phyloP scores from a whole-genome alignment of 2,329 filamentous ascomycete species.

The Calonectria ilicicola region DNA sequence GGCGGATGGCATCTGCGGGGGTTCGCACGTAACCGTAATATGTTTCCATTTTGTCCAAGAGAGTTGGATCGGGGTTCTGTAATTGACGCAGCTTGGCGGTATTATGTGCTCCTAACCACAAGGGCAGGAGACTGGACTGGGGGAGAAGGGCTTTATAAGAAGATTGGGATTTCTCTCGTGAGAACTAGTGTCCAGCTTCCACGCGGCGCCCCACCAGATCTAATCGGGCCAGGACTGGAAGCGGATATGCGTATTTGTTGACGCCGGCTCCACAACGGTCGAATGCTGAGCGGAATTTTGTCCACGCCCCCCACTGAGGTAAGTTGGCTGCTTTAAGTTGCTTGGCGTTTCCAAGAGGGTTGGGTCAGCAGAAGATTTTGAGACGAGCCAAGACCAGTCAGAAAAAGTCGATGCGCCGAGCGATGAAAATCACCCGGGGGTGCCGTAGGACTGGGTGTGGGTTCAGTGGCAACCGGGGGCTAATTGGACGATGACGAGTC shows the following conservation, averaged over 20 bases:
- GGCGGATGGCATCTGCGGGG: conserved; percentile 95
- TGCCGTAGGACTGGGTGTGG: conserved; percentile 25
- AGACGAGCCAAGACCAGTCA: conserved; percentile 30
- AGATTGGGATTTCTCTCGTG: conserved; percentile 28
- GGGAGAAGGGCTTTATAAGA: conserved; percentile 29
- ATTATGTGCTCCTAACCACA: conserved; percentile 20
- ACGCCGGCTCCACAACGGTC: conserved; percentile 42
- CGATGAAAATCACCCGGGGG: conserved; percentile 22
- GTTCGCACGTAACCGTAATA: conserved; percentile 96
- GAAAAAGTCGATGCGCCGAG: conserved; percentile 25
- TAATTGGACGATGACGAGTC: conserved; percentile 27
- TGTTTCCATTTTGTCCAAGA: conserved; percentile 81
- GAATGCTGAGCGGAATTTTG: conserved; percentile 42
- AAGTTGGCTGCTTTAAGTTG: conserved; percentile 32
- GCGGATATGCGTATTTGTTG: conserved; percentile 36
- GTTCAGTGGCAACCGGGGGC: conserved; percentile 23
- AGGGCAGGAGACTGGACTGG: conserved; percentile 30
- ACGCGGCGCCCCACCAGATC: conserved; percentile 44
- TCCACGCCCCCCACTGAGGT: conserved; percentile 38
- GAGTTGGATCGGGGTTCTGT: conserved; percentile 30
- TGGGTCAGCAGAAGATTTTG: conserved; percentile 26
- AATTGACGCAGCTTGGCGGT: conserved; percentile 36
- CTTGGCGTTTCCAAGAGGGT: conserved; percentile 39
- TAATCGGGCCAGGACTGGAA: conserved; percentile 41
- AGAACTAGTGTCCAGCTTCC: conserved; percentile 40